Evolutionary conservation across 169 alveolate genomes (phyloP).

Genomic region (Cyclospora cayetanensis): DNA sequence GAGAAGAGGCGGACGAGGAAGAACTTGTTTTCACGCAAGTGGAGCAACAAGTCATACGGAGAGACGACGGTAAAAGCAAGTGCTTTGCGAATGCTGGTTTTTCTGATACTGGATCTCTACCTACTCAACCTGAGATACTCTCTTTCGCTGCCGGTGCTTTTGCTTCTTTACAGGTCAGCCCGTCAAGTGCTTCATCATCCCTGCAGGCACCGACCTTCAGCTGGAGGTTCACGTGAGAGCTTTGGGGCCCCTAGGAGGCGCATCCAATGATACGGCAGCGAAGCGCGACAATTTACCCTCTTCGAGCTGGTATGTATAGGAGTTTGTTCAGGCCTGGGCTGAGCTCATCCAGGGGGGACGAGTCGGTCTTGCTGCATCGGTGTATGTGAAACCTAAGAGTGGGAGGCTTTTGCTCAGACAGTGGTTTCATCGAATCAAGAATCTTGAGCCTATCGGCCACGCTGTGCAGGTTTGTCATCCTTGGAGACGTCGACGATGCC

Average conservation of each 20-base stretch:
- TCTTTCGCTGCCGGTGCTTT: background rate
- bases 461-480: constrained; percentile 61
- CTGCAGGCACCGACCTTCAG: constrained; percentile 23
- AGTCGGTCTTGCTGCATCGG: too few species aligned
- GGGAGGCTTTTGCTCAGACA: too few species aligned
- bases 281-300: background rate
- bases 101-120: background rate
- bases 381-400: too few species aligned
- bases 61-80: background rate
- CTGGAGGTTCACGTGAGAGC: constrained; percentile 30
- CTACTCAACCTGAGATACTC: background rate
- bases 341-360: too few species aligned
- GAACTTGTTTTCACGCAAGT: background rate
- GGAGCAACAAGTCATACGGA: background rate
- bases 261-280: background rate
- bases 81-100: background rate
- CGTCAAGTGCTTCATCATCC: background rate
- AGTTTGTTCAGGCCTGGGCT: too few species aligned
- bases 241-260: background rate
- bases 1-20: constrained; percentile 5
- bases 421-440: too few species aligned
- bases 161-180: background rate
- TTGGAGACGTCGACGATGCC: constrained; percentile 74
- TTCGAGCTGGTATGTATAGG: too few species aligned
- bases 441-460: too few species aligned